Evolutionary conservation across 371 early-diverging fungal species (phyloP), one percentile per base, ranked within the genome.

Genomic region (Haplosporangium sp.): DNA sequence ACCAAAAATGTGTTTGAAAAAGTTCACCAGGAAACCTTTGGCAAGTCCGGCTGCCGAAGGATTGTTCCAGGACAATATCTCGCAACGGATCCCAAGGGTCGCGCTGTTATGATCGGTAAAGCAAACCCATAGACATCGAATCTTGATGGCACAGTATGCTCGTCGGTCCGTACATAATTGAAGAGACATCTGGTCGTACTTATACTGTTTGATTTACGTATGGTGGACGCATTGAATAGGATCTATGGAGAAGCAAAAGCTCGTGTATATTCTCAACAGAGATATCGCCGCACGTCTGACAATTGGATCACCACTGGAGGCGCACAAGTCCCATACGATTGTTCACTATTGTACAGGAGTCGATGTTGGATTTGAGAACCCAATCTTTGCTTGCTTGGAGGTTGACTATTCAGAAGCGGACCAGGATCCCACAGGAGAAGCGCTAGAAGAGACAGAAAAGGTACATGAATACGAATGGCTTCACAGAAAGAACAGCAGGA

Each of bases 291-390:
- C 93, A 5, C 87, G 89, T 43, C 81, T 97, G 53, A 93, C 95
- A 8, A 96, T 99, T 42, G 96, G 96, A 40, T 98, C 98, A 42
- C 99, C 99, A 5, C 82, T 99, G 55, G 98, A 98, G 83, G 96
- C 98, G 7, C 95, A 95, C 84, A 94, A 93, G 70, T 83, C 93
- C 13, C 86, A 92, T 55, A 91, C 92, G 0, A 73, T 98, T 21
- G 88, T 92, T 62, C 91, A 91, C 62, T 86, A 90, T 69, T 83
- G 93, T 50, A 92, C 92, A 40, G 98, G 94, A 18, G 88, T 98
- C 18, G 99, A 99, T 83, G 99, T 99, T 43, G 99, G 98, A 0
- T 99, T 94, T 72, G 99, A 99, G 69, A 99, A 98, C 82, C 99
- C 99, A 4, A 87, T 96, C 42, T 99, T 99, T 88, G 98, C 98